Base-by-base conservation (phyloP, 2,329 filamentous ascomycete genomes). In the Colletotrichum sp. region DNA sequence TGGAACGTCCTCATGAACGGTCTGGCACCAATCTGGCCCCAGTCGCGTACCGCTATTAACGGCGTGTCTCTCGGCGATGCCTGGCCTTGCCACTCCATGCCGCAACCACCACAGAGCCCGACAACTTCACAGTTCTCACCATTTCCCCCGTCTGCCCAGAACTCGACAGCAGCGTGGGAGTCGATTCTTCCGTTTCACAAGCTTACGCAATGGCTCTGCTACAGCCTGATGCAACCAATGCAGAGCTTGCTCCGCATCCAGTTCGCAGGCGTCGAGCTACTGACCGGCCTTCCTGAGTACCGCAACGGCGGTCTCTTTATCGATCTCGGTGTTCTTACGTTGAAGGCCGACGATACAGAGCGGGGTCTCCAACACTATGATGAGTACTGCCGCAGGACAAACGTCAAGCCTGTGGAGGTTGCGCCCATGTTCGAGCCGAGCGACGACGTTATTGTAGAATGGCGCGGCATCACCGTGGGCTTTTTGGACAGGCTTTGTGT, bases 1-100 rank as follows among this genome's bases (percentile, higher is more conserved):
- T 99, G 97, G 97, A 92, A 92, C 75, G 91, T 96, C 2, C 90
- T 99, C 13, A 97, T 98, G 92, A 93, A 95, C 72, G 95, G 95
- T 9, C 88, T 99, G 12, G 90, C 92, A 6, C 90, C 93, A 1
- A 97, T 98, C 81, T 99, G 97, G 97, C 96, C 97, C 0, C 85
- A 91, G 1, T 95, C 94, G 1, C 92, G 96, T 75, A 98, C 96
- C 0, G 91, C 93, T 76, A 93, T 99, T 78, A 95, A 98, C 80
- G 95, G 95, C 3, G 89, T 94, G 33, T 92, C 95, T 0, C 91
- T 99, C 18, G 97, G 97, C 69, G 97, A 99, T 81, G 96, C 97
- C 29, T 99, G 97, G 97, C 94, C 93, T 0, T 98, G 96, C 84
- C 92, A 90, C 13, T 91, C 92, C 36, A 95, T 98, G 91, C 95